These are phyloP conservation scores for Tricholoma flavovirens DNA, from an alignment of 768 basidiomycete species.

Conservation along the genomic window DNA sequence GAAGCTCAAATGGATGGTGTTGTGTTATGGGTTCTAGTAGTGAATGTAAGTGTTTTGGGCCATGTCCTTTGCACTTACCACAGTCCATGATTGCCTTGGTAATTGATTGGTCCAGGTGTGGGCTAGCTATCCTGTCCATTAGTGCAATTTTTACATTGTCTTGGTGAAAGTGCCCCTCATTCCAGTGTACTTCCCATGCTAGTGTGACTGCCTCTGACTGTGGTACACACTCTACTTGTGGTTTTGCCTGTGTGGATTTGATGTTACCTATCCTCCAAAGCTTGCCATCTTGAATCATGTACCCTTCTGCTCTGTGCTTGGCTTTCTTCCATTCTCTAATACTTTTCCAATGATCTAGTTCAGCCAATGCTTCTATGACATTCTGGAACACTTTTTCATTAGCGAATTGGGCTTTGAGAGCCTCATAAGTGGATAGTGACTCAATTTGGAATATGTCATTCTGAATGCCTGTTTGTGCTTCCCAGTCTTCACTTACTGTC, in stretches of 20 bases:
- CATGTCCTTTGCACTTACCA: slow-evolving; percentile 22
- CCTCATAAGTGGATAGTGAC: neutral
- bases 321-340: slow-evolving; percentile 10
- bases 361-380: slow-evolving; percentile 11
- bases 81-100: slow-evolving; percentile 19
- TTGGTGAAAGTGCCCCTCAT: slow-evolving; percentile 10
- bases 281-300: slow-evolving; percentile 17
- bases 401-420: slow-evolving; percentile 9
- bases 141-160: slow-evolving; percentile 13
- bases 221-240: slow-evolving; percentile 4
- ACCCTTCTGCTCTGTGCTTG: slow-evolving; percentile 11
- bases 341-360: slow-evolving; percentile 10
- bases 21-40: slow-evolving; percentile 33
- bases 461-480: slow-evolving; percentile 10
- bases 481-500: slow-evolving; percentile 26
- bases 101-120: slow-evolving; percentile 19
- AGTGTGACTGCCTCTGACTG: slow-evolving; percentile 15
- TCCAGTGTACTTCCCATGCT: neutral
- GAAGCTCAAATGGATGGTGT: too few relatives aligned
- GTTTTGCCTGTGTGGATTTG: slow-evolving; percentile 4
- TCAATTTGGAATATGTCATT: slow-evolving; percentile 14
- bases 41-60: slow-evolving; percentile 23
- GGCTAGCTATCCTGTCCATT: slow-evolving; percentile 21
- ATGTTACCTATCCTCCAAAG: slow-evolving; percentile 17
- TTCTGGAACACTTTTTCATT: slow-evolving; percentile 15